Evolutionary conservation across 23 red algal genomes (phyloP).

Genomic region (Gracilaria gracilis): DNA sequence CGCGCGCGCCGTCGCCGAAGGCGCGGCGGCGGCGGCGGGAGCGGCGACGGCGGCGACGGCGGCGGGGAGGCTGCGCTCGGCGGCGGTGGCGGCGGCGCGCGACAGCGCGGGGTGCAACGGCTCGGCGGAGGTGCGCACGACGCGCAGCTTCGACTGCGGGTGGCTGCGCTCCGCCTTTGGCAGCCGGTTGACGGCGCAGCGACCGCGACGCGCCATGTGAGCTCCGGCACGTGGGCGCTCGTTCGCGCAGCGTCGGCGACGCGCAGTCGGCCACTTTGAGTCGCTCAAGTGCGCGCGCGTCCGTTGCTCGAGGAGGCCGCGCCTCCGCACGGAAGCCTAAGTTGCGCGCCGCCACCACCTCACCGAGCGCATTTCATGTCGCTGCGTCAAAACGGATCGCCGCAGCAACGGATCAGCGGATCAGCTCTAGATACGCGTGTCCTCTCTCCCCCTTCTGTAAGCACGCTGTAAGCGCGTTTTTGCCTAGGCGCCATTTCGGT

Average conservation of each 20-base stretch:
- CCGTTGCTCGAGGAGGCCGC: too few relatives aligned
- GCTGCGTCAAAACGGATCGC: too few relatives aligned
- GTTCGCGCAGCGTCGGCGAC: background rate
- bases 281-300: too few relatives aligned
- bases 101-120: background rate
- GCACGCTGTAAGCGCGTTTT: too few relatives aligned
- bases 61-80: background rate
- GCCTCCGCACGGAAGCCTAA: too few relatives aligned
- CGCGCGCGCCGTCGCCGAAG: too few relatives aligned
- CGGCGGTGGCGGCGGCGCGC: background rate
- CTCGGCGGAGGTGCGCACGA: background rate
- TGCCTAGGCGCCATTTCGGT: too few relatives aligned
- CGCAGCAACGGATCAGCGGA: background rate
- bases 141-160: slow-evolving; percentile 33
- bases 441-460: background rate
- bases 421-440: background rate
- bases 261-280: too few relatives aligned
- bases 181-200: slow-evolving; percentile 23
- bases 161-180: slow-evolving; percentile 42
- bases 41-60: background rate
- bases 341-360: too few relatives aligned
- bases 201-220: slow-evolving; percentile 19
- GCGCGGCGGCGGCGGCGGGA: background rate
- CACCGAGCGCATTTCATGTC: too few relatives aligned
- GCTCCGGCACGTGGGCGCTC: too few relatives aligned